These are phyloP conservation scores for Oryza glumipatula DNA, from an alignment of 176 grass and related monocot species.

Conservation along the genomic window DNA sequence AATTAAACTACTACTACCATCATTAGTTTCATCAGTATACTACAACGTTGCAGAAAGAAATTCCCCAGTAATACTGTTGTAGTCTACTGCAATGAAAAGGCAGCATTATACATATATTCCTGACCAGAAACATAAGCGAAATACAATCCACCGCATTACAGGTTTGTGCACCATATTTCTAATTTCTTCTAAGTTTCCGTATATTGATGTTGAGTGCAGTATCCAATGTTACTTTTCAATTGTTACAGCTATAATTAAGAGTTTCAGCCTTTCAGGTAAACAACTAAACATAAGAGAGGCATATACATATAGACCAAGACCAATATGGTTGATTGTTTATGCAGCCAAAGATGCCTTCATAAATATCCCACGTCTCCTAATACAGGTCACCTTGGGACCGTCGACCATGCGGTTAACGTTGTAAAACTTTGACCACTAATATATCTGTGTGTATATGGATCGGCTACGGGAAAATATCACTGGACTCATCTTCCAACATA, in stretches of 20 bases:
- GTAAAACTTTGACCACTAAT: neutral
- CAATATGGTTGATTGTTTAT: neutral
- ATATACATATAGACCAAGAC: neutral
- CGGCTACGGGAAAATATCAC: neutral
- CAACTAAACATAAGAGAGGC: neutral
- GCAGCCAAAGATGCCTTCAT: constrained; percentile 2
- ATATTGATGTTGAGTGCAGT: neutral
- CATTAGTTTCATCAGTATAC: neutral
- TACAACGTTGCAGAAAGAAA: constrained; percentile 10
- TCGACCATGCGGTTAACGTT: neutral
- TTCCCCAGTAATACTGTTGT: neutral
- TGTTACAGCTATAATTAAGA: neutral
- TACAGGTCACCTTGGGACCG: neutral
- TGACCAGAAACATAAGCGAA: no score
- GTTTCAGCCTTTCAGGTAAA: neutral
- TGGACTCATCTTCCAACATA: neutral
- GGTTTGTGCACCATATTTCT: constrained; percentile 11
- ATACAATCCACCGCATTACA: constrained; percentile 13
- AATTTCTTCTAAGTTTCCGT: constrained; percentile 11
- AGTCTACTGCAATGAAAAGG: neutral
- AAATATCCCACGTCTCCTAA: neutral
- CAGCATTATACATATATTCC: neutral
- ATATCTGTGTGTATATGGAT: neutral
- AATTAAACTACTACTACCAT: neutral
- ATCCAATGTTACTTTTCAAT: constrained; percentile 1